Base-by-base conservation (phyloP, 2,329 filamentous ascomycete genomes). In the Akanthomyces uredinophilus region DNA sequence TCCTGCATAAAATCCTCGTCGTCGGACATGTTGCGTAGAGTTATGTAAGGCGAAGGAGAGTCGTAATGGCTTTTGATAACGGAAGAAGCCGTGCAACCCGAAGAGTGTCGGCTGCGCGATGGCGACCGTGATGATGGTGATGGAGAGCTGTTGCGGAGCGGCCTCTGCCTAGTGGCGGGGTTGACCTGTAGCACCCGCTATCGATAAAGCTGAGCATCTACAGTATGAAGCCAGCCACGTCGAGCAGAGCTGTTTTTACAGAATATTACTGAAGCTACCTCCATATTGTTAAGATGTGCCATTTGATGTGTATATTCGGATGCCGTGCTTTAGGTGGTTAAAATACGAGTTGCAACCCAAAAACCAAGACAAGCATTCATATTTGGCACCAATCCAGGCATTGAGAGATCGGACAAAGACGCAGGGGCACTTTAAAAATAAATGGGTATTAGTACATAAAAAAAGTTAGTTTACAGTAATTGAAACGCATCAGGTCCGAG, bases 1-100 rank as follows among this genome's bases (percentile, higher is more conserved):
- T 79, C 76, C 66, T 79, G 77, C 77, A 79, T 79, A 54, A 79
- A 79, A 67, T 79, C 77, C 66, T 78, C 77, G 65, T 82, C 80
- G 71, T 83, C 80, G 44, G 80, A 82, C 81, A 82, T 82, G 18
- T 60, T 74, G 70, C 20, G 24, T 32, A 20, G 14, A 20, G 13
- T 16, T n/a, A 16, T 14, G 4, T 16, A 22, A 16, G 11, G 4
- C 13, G 37, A 16, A 41, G 11, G 16, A 16, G 7, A 7, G 24
- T 5, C 10, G 18, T 24, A 32, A 10, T 2, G 14, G 10, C 16
- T 4, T 13, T n/a, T 4, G 20, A 20, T 14, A 14, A 32, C 3
- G 3, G 11, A 39, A 20, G 10, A 32, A 44, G 14, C n/a, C 6
- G 20, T 11, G 32, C 14, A 10, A 47, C 16, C 2, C 32, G n/a